Percentiles rank a stretch among this genome's conserved stretches.
Evolutionary conservation across 1,284 basidiomycete species (phyloP).

Genomic region (Leccinum angustisporum): DNA sequence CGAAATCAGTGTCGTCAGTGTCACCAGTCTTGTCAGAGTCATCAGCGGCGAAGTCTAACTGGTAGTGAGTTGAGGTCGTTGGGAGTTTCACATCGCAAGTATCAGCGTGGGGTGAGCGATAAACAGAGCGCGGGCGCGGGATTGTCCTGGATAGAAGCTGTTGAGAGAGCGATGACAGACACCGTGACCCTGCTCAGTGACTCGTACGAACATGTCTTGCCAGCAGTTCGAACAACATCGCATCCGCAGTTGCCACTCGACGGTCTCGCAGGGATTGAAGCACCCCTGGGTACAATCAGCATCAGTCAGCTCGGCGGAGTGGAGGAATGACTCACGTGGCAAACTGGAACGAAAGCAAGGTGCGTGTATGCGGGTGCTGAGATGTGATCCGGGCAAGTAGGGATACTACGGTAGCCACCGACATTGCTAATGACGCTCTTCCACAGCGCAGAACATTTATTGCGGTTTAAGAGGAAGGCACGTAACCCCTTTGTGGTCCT

Average conservation of each 20-base stretch:
- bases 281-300: constrained; percentile 31
- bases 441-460: constrained; percentile 37
- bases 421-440: constrained; percentile 30
- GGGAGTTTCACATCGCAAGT: background rate
- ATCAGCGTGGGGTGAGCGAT: background rate
- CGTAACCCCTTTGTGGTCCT: constrained; percentile 41
- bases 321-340: constrained; percentile 34
- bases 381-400: constrained; percentile 39
- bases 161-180: background rate
- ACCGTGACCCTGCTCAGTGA: background rate
- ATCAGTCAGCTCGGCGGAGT: background rate
- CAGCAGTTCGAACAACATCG: constrained; percentile 38
- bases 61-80: background rate
- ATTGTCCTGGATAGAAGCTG: constrained; percentile 9
- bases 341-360: constrained; percentile 39
- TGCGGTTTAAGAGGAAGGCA: constrained; percentile 35
- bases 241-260: constrained; percentile 40
- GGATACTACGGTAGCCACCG: constrained; percentile 24
- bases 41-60: no score
- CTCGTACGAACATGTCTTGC: constrained; percentile 13
- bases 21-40: no score
- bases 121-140: no score
- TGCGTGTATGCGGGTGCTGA: constrained; percentile 38
- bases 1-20: no score
- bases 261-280: constrained; percentile 25